A percentile compares a stretch with the other conserved stretches of the same genome.
Evolutionary conservation across 495 filamentous ascomycete genomes (phyloP).

Genomic region (Trichodelitschia bisporula): DNA sequence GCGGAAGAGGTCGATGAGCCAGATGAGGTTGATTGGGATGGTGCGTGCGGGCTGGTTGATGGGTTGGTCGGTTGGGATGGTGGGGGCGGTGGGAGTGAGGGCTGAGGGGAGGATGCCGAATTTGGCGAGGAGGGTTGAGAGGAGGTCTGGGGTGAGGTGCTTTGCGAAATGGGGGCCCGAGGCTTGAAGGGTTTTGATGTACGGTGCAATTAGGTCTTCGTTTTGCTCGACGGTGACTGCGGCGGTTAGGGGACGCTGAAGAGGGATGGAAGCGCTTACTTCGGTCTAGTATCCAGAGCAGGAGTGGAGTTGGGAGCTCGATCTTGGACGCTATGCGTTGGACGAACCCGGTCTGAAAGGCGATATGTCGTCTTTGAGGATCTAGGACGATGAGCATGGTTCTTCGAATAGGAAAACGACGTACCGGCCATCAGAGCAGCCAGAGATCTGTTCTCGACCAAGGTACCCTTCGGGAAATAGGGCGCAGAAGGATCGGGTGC

Average conservation of each 20-base stretch:
- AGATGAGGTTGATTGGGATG: slow-evolving; percentile 1
- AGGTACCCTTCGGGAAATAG: neutral
- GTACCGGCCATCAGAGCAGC: neutral
- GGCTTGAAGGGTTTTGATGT: neutral
- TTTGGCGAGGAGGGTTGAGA: too few relatives aligned
- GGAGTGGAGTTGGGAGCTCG: neutral
- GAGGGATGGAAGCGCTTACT: too few relatives aligned
- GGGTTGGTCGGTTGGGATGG: slow-evolving; percentile 1
- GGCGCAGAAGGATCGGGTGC: neutral
- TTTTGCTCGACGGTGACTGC: neutral
- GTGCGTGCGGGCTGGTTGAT: slow-evolving; percentile 2
- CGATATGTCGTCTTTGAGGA: neutral
- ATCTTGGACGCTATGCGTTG: neutral
- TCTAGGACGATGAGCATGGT: neutral
- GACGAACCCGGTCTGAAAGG: neutral
- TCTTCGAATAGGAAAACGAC: neutral
- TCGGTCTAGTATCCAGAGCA: neutral
- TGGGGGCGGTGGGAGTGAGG: neutral
- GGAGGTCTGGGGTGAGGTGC: neutral
- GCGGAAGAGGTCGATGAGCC: slow-evolving; percentile 4
- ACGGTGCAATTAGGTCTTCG: neutral
- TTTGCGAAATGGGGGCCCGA: neutral
- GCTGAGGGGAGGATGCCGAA: neutral
- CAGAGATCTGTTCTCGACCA: neutral
- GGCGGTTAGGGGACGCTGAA: too few relatives aligned